A percentile compares a stretch with the other conserved stretches of the same genome.
phyloP scores from a whole-genome alignment of 1,139 yeast species.

The Hansenula lynferdii region DNA sequence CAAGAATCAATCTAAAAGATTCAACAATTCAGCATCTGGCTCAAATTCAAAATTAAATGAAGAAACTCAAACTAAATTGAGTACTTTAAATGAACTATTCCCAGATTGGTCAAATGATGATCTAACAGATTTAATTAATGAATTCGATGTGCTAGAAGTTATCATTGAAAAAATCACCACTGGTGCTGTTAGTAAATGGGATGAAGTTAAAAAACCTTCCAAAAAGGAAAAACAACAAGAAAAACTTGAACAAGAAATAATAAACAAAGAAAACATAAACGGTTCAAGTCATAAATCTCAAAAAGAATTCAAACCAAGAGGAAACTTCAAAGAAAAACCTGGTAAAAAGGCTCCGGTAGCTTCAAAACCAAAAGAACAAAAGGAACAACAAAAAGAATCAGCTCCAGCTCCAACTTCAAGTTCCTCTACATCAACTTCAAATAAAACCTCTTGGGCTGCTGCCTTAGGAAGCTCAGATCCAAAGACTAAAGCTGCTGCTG shows the following conservation, averaged over 20 bases:
- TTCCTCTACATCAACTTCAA: slow-evolving; percentile 2
- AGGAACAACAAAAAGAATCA: slow-evolving; percentile 1
- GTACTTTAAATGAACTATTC: slow-evolving; percentile 75
- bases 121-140: slow-evolving; percentile 67
- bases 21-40: slow-evolving; percentile 19
- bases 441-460: slow-evolving; percentile 25
- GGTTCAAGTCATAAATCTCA: slow-evolving; percentile 5
- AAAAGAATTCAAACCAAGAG: not conserved
- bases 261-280: slow-evolving; percentile 11
- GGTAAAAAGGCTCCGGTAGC: slow-evolving; percentile 14
- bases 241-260: slow-evolving; percentile 19
- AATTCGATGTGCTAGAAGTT: slow-evolving; percentile 70
- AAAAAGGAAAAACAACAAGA: slow-evolving; percentile 37
- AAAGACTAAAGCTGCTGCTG: slow-evolving; percentile 20
- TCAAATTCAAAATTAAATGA: slow-evolving; percentile 26
- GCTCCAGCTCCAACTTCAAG: slow-evolving; percentile 6
- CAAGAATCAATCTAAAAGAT: slow-evolving; percentile 43
- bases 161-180: slow-evolving; percentile 87
- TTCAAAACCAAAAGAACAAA: slow-evolving; percentile 1
- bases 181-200: slow-evolving; percentile 62
- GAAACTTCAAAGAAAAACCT: slow-evolving; percentile 7
- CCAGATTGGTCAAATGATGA: slow-evolving; percentile 95
- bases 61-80: slow-evolving; percentile 43
- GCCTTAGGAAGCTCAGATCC: slow-evolving; percentile 26
- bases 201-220: slow-evolving; percentile 53